These are phyloP conservation scores for Epicoccum sorghinum DNA, from an alignment of 2,329 filamentous ascomycete species.

Conservation along the genomic window DNA sequence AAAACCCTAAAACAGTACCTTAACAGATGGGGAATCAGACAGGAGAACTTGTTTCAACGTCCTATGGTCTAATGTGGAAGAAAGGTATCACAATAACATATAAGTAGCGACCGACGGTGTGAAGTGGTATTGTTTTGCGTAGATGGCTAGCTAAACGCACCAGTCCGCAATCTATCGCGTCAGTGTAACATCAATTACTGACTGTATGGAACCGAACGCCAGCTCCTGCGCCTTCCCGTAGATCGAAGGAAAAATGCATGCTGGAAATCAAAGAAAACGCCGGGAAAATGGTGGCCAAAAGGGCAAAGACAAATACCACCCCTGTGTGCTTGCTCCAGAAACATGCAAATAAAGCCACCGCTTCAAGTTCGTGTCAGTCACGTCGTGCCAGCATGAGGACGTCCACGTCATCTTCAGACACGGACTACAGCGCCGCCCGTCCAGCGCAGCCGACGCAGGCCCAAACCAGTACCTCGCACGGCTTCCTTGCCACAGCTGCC, in stretches of 20 bases:
- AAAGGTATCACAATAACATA: no score
- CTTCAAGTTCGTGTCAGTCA: constrained; percentile 3
- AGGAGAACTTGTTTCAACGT: no score
- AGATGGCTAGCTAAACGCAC: no score
- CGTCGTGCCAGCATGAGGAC: not conserved
- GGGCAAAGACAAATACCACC: constrained; percentile 5
- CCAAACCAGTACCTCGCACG: constrained; percentile 36
- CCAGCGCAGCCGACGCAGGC: constrained; percentile 42
- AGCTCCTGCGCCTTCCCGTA: not conserved
- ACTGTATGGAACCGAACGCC: constrained; percentile 12
- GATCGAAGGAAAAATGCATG: constrained; percentile 1
- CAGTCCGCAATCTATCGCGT: not conserved
- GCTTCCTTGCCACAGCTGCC: constrained; percentile 45
- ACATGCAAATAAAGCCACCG: not conserved
- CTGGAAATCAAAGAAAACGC: constrained; percentile 9
- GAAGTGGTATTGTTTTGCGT: no score
- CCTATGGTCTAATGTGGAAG: no score
- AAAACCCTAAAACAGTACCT: no score
- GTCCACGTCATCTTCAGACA: constrained; percentile 1
- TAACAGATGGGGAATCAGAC: no score
- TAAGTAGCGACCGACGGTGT: no score
- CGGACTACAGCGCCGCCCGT: constrained; percentile 31
- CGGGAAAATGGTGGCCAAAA: not conserved
- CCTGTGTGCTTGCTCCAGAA: constrained; percentile 8
- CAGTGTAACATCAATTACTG: constrained; percentile 1